phyloP scores from a whole-genome alignment of 148 eudicot genomes.

The Amaranthus cruentus region DNA sequence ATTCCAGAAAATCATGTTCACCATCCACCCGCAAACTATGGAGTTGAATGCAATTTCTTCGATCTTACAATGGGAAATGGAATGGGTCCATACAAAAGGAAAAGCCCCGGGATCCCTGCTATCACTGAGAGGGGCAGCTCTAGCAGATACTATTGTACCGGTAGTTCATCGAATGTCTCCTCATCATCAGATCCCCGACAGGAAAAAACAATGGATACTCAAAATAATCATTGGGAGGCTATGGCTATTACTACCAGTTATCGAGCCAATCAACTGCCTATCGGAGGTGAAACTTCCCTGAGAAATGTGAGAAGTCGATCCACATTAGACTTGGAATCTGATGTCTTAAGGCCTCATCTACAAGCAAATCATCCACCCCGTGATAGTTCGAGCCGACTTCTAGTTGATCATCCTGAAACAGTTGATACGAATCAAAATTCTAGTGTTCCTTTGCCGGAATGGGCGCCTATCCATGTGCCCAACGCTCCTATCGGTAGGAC shows the following conservation, averaged over 20 bases:
- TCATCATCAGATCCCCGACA: constrained; percentile 47
- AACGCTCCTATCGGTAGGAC: constrained; percentile 51
- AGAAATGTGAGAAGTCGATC: constrained; percentile 81
- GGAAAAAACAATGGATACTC: constrained; percentile 51
- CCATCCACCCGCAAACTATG: constrained; percentile 55
- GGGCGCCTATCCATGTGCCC: constrained; percentile 43
- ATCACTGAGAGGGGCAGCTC: constrained; percentile 52
- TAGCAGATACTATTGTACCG: constrained; percentile 49
- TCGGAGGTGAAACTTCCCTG: constrained; percentile 46
- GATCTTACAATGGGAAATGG: constrained; percentile 44
- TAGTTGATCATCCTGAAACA: constrained; percentile 40
- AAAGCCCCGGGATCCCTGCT: constrained; percentile 58
- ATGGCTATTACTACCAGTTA: constrained; percentile 33
- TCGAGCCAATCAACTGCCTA: constrained; percentile 39
- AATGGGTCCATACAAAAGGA: constrained; percentile 60
- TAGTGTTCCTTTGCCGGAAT: constrained; percentile 46
- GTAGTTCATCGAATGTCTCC: constrained; percentile 54
- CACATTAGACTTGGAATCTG: constrained; percentile 47
- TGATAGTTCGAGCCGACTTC: constrained; percentile 32
- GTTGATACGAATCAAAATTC: constrained; percentile 42
- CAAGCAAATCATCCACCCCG: constrained; percentile 37
- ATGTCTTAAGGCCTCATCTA: constrained; percentile 38
- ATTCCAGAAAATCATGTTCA: constrained; percentile 50
- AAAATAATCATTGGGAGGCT: constrained; percentile 49
- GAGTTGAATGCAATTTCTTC: constrained; percentile 44